Evolutionary conservation across 1,284 basidiomycete genomes (phyloP).

Genomic region (Afroboletus lepidellus): DNA sequence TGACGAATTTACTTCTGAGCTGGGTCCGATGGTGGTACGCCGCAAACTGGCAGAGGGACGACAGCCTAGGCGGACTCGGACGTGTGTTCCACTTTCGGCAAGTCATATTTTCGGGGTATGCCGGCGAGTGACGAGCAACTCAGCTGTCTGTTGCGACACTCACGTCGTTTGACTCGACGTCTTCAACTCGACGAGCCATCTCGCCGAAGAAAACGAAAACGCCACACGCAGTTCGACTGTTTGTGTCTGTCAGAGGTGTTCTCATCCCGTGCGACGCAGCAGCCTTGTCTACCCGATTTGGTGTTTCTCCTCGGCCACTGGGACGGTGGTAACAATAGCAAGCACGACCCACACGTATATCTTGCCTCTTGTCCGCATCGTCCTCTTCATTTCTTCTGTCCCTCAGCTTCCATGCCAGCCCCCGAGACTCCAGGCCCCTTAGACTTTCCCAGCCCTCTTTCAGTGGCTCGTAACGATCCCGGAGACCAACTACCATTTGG

Average conservation of each 20-base stretch:
- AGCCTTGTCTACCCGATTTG: conserved; percentile 22
- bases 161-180: conserved; percentile 9
- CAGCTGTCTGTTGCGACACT: conserved; percentile 13
- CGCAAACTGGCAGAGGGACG: no score
- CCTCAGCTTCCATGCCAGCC: conserved; percentile 16
- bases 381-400: background rate
- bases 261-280: conserved; percentile 1
- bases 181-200: conserved; percentile 1
- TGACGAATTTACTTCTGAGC: no score
- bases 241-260: conserved; percentile 1
- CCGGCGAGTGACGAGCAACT: conserved; percentile 23
- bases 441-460: conserved; percentile 11
- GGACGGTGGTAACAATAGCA: conserved; percentile 19
- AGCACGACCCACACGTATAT: conserved; percentile 5
- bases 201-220: conserved; percentile 1
- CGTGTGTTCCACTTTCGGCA: no score
- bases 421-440: conserved; percentile 24
- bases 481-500: conserved; percentile 12
- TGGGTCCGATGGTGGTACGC: no score
- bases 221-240: background rate
- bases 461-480: conserved; percentile 11
- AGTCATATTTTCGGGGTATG: conserved; percentile 31
- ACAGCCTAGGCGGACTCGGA: no score
- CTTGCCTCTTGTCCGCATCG: background rate
- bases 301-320: conserved; percentile 7